These are phyloP conservation scores for Crithidia fasciculata DNA, from an alignment of 208 protist genomes.

Conservation along the genomic window DNA sequence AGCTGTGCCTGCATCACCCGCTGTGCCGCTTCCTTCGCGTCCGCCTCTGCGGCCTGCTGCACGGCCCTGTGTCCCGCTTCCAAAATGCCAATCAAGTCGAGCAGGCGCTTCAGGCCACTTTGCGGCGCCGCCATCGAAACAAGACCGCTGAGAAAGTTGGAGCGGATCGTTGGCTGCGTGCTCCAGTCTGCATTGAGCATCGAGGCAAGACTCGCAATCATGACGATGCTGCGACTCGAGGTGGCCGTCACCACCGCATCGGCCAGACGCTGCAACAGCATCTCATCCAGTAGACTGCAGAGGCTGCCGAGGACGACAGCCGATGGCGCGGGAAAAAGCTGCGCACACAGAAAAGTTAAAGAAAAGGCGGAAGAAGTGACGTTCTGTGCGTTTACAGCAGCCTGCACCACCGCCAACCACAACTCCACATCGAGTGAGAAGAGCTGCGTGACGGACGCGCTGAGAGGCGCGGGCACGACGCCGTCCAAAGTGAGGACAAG, in stretches of 20 bases:
- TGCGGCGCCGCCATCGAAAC: not conserved
- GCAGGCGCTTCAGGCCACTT: conserved; percentile 17
- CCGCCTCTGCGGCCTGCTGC: not conserved
- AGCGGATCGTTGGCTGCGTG: not conserved
- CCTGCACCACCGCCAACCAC: conserved; percentile 27
- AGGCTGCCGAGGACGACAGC: conserved; percentile 7
- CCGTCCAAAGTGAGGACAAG: not conserved
- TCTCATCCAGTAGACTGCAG: not conserved
- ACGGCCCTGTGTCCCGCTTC: conserved; percentile 4
- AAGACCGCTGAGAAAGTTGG: not conserved
- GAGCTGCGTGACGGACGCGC: not conserved
- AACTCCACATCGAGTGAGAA: not conserved
- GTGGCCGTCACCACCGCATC: not conserved
- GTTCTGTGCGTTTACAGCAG: conserved; percentile 9
- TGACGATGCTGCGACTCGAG: not conserved
- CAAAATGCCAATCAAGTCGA: not conserved
- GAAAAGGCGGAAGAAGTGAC: not conserved
- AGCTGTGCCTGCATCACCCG: conserved; percentile 14
- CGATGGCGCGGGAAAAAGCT: conserved; percentile 12
- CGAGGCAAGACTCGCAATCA: not conserved
- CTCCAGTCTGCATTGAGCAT: not conserved
- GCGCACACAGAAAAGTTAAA: not conserved
- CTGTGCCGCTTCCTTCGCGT: conserved; percentile 2
- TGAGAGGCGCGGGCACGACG: not conserved
- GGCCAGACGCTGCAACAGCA: not conserved